Evolutionary conservation across 2,329 filamentous ascomycete genomes (phyloP), one percentile per base, ranked within the genome.

Genomic region (Microsporum audouinii): DNA sequence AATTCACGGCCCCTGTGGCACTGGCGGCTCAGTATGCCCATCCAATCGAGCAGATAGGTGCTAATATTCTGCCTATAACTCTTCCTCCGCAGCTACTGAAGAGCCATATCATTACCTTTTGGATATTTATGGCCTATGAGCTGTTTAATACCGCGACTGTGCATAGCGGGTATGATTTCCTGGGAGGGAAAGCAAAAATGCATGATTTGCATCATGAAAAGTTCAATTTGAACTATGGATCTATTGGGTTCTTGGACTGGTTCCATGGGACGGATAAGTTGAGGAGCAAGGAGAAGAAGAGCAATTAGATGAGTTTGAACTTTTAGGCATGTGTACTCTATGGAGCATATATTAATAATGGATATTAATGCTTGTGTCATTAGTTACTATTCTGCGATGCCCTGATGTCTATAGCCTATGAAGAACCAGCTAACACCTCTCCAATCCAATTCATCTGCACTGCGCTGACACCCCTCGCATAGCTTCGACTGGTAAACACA

Each of bases 401-500:
- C 12, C 10, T 27, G 23, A 23, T 53, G 5, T 29, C 12, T 34
- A 7, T 33, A 34, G 10, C 27, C 14, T 53, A 53, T 53, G 49
- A 53, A 53, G 49, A n/a, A 34, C 43, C 60, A 5, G 57, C 57
- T 23, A 63, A 41, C n/a, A 79, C 76, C 62, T 84, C 80, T 27
- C 77, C 80, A 29, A 86, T 75, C 84, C 84, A 86, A 64, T 80
- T 77, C 75, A 85, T 74, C 72, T 85, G 80, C 59, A 86, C 80
- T 0, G 80, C 82, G 70, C 82, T 85, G 5, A 86, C 84, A 2
- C 81, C 79, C 57, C 82, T 76, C 12, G 82, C 84, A 73, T 85
- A 87, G 60, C 81, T 82, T 65, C 81, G 81, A 49, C 80, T 85
- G 23, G 84, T 87, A 67, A 83, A 87, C 2, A 86, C 82, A 70